These are phyloP conservation scores for Annulohypoxylon nitens DNA, from an alignment of 495 filamentous ascomycete genomes.

Conservation along the genomic window DNA sequence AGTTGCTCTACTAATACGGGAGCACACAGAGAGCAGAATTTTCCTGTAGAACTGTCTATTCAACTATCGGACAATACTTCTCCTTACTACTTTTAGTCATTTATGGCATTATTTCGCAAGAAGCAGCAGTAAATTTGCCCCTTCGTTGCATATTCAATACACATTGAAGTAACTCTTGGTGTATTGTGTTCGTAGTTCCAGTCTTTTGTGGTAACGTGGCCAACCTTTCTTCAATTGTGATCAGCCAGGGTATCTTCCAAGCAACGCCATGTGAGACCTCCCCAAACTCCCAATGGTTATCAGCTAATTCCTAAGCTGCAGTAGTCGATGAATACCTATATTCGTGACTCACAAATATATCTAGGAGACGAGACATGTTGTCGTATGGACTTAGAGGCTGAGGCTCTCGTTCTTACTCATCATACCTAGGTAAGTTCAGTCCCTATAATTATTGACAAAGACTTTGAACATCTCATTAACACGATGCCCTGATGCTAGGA, in stretches of 20 bases:
- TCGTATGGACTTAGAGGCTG: background rate
- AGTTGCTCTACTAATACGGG: background rate
- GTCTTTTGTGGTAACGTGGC: background rate
- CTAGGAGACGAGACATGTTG: background rate
- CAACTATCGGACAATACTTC: conserved; percentile 8
- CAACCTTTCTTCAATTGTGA: background rate
- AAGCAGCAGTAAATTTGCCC: conserved; percentile 23
- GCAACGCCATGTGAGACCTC: background rate
- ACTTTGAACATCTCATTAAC: background rate
- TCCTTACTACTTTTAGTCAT: conserved; percentile 7
- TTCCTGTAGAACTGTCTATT: background rate
- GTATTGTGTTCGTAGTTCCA: background rate
- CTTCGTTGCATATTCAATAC: conserved; percentile 15
- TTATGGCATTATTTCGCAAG: conserved; percentile 1
- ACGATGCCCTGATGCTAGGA: background rate
- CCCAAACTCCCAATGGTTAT: background rate
- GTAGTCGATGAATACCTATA: background rate
- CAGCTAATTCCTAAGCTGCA: background rate
- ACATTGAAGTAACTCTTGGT: background rate
- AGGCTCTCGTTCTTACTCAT: background rate
- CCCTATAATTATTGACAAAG: conserved; percentile 2
- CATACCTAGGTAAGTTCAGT: background rate
- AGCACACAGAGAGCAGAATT: background rate
- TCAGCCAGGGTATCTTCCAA: conserved; percentile 16
- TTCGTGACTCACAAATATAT: background rate